These are phyloP conservation scores for Dendrocalamus latiflorus DNA, from an alignment of 202 grass and related monocot genomes.

Conservation along the genomic window DNA sequence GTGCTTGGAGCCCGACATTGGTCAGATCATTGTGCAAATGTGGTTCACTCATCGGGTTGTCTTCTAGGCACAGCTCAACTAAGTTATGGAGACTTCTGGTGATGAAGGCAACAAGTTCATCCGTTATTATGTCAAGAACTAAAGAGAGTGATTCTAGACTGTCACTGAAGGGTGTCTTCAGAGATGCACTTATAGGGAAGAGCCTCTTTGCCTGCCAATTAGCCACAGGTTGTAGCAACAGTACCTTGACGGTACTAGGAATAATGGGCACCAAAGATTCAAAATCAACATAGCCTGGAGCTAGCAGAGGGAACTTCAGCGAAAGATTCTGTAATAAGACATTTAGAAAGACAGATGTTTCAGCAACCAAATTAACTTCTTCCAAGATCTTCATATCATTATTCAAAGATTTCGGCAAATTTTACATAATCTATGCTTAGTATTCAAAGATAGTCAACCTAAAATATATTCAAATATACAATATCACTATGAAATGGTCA, in stretches of 20 bases:
- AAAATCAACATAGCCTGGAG: conserved; percentile 32
- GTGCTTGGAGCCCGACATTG: conserved; percentile 70
- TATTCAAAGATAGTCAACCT: neutral
- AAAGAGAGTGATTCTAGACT: conserved; percentile 67
- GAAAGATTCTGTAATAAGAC: conserved; percentile 76
- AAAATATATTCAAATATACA: neutral
- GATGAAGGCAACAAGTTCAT: conserved; percentile 64
- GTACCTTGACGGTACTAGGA: conserved; percentile 57
- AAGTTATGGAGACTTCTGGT: conserved; percentile 53
- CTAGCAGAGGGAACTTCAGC: conserved; percentile 57
- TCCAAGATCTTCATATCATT: neutral
- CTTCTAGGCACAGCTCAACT: conserved; percentile 81
- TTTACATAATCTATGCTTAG: neutral
- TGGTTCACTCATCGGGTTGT: conserved; percentile 51
- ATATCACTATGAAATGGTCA: neutral
- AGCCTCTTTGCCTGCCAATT: conserved; percentile 52
- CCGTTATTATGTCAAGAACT: conserved; percentile 71
- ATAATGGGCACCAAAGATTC: conserved; percentile 35
- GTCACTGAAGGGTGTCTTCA: conserved; percentile 25
- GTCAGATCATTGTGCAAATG: conserved; percentile 62
- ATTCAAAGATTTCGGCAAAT: neutral
- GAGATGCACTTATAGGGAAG: conserved; percentile 26
- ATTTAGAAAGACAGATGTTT: no score
- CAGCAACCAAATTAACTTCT: conserved; percentile 25
- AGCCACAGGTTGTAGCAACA: conserved; percentile 63